These are phyloP conservation scores for Theobroma grandiflorum DNA, from an alignment of 441 rosid genomes.

Conservation along the genomic window DNA sequence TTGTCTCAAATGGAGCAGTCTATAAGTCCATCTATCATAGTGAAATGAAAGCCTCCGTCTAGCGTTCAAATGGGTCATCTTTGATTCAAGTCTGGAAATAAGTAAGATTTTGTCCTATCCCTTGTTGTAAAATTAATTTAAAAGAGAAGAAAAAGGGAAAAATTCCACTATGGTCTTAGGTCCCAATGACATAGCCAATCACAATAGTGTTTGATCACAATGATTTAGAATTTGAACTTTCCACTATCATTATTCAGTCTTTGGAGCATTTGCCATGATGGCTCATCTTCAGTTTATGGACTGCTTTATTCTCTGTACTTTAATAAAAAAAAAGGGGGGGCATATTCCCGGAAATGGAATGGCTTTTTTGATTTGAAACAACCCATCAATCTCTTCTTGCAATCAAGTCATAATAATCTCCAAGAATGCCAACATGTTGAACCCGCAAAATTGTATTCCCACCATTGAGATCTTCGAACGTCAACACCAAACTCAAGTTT, in stretches of 20 bases:
- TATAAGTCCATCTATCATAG: neutral
- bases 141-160: neutral
- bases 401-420: neutral
- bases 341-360: constrained; percentile 14
- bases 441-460: neutral
- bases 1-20: neutral
- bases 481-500: neutral
- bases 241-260: constrained; percentile 20
- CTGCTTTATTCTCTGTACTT: constrained; percentile 28
- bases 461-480: neutral
- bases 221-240: constrained; percentile 31
- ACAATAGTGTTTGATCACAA: neutral
- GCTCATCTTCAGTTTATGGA: constrained; percentile 19
- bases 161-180: neutral
- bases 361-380: constrained; percentile 12
- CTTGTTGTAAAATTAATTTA: neutral
- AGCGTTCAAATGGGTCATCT: constrained; percentile 12
- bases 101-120: neutral
- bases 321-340: neutral
- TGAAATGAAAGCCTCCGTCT: neutral
- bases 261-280: constrained; percentile 17
- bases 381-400: neutral
- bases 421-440: constrained; percentile 14
- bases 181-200: neutral
- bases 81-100: neutral